Evolutionary conservation across 2,329 filamentous ascomycete genomes (phyloP), one percentile per base, ranked within the genome.

Genomic region (Pseudopithomyces chartarum): DNA sequence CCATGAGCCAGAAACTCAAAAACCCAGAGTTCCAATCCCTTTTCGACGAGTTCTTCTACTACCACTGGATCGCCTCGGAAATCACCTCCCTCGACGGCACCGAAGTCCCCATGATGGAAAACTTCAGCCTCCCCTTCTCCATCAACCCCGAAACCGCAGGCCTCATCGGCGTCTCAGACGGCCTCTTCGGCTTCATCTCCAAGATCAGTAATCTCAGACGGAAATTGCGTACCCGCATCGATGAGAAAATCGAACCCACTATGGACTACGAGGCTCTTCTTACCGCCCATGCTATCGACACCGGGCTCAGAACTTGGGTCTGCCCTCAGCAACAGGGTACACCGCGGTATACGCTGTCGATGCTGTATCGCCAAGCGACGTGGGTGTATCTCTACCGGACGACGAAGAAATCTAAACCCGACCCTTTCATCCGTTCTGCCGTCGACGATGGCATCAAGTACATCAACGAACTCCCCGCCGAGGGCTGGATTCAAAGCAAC

Each of bases 141-240:
- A 80, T 83, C 29, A 82, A 84, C 50, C 79, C 82, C 1, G 80
- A 84, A 61, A 83, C 82, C 2, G 84, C 82, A 8, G 81, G 79
- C n/a, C 81, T 96, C 4, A 81, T 96, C 6, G 92, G 92, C 20
- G 88, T 96, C 23, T 87, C 90, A 39, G 92, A 97, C 67, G 91
- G 91, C 1, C 80, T 97, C 1, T 92, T 96, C 70, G 83, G 85
- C 33, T 88, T 90, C 69, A 87, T 97, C 29, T 88, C 89, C 7
- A 86, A 90, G 67, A 94, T 96, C 58, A 92, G 90, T 1, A 84
- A 85, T 12, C 84, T 97, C 36, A 85, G 92, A 40, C 89, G 93
- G 73, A 82, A 82, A 2, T 90, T 96, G 59, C 85, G 92, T 6
- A 79, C 81, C 32, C 87, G 91, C 50, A 87, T 92, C 64, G 77